Evolutionary conservation across 306 rosid species (phyloP).

Genomic region (Fragaria ananassa): DNA sequence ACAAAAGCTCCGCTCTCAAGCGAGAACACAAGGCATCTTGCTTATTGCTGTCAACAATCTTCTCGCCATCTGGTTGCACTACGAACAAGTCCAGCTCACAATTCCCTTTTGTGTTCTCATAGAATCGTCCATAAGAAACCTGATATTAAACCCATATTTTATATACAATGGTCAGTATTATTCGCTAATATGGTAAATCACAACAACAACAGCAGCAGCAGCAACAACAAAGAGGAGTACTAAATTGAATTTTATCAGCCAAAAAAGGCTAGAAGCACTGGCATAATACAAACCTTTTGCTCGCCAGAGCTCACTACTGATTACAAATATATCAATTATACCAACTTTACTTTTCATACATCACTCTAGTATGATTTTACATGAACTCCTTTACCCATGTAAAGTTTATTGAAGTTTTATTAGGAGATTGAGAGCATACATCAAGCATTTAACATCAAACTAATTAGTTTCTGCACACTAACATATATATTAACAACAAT

Average conservation of each 20-base stretch:
- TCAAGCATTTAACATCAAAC: background rate
- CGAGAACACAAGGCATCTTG: conserved; percentile 43
- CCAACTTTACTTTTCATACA: background rate
- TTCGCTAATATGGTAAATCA: background rate
- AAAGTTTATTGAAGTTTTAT: background rate
- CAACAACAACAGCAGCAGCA: background rate
- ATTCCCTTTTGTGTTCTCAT: conserved; percentile 37
- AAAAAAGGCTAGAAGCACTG: background rate
- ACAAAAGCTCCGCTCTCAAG: conserved; percentile 49
- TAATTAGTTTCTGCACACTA: background rate
- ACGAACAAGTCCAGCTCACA: conserved; percentile 49
- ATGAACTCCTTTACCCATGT: background rate
- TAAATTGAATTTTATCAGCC: background rate
- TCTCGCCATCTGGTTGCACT: conserved; percentile 50
- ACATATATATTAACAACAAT: background rate
- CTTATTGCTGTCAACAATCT: conserved; percentile 45
- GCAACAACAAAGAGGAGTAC: background rate
- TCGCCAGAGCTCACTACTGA: background rate
- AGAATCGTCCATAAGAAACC: conserved; percentile 52
- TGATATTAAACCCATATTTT: conserved; percentile 12
- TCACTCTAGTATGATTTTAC: background rate
- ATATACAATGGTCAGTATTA: background rate
- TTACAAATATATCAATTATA: background rate
- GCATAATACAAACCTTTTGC: background rate
- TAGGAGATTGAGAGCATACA: background rate